These are phyloP conservation scores for Termitomyces sp. DNA, from an alignment of 768 basidiomycete species.

Conservation along the genomic window DNA sequence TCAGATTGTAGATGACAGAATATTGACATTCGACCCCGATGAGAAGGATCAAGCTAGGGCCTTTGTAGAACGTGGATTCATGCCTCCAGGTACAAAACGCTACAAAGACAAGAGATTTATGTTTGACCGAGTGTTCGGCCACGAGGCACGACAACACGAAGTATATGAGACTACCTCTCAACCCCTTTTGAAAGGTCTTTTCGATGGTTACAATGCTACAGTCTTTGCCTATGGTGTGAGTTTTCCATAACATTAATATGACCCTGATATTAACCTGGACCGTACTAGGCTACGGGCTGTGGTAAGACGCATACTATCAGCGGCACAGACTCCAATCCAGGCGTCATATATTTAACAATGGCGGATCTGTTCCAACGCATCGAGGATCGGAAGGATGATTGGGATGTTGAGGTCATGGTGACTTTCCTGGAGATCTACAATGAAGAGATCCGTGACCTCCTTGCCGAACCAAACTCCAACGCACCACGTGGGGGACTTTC, in stretches of 20 bases:
- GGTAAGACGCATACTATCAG: slow-evolving; percentile 99
- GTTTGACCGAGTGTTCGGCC: slow-evolving; percentile 91
- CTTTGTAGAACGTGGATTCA: slow-evolving; percentile 80
- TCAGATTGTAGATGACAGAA: slow-evolving; percentile 90
- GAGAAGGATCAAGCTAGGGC: slow-evolving; percentile 78
- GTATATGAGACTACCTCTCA: slow-evolving; percentile 85
- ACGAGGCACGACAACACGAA: slow-evolving; percentile 75
- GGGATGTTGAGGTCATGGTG: slow-evolving; percentile 82
- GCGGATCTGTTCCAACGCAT: slow-evolving; percentile 93
- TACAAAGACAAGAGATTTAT: slow-evolving; percentile 97
- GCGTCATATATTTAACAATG: slow-evolving; percentile 96
- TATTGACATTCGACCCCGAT: slow-evolving; percentile 93
- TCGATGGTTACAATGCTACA: slow-evolving; percentile 96
- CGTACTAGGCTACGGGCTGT: slow-evolving; percentile 92
- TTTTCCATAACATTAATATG: slow-evolving; percentile 5
- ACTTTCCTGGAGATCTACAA: slow-evolving; percentile 99
- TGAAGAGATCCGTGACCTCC: slow-evolving; percentile 95
- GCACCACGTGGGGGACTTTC: slow-evolving; percentile 79
- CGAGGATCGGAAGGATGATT: slow-evolving; percentile 80
- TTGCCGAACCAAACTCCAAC: slow-evolving; percentile 64
- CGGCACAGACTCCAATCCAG: slow-evolving; percentile 81
- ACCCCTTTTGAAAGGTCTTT: slow-evolving; percentile 76
- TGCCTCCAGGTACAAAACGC: slow-evolving; percentile 84
- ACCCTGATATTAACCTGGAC: slow-evolving; percentile 11
- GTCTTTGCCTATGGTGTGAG: slow-evolving; percentile 96